Base-by-base conservation (phyloP, 768 basidiomycete species). In the Sistotremastrum niveocremeum region DNA sequence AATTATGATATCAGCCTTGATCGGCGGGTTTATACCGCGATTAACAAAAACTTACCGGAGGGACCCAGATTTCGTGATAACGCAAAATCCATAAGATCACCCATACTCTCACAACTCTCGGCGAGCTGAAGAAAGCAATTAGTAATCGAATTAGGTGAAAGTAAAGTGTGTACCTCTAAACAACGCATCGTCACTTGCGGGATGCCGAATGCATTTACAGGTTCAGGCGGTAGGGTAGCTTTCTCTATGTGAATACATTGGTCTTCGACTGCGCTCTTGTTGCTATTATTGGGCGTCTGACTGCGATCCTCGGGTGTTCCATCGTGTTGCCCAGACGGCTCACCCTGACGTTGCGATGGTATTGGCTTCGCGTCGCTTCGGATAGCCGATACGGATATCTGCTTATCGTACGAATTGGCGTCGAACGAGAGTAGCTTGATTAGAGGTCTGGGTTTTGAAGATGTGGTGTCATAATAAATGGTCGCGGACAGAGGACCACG, bases 111-210 rank as follows among this genome's bases (percentile, higher is more conserved):
- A 5, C 88, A 84, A 54, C 82, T 85, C 59, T 89, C 85, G 30
- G 85, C 85, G 44, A 89, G 69, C 79, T 83, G 53, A 11, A 51
- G 48, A 20, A 34, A 50, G 11, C 33, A 42, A 45, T 47, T 35
- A 55, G 47, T 38, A 47, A 33, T 20, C 38, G 35, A 34, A 20
- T 20, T 20, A n/a, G 20, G 35, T 30, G 38, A 41, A 37, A 28
- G 47, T 31, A 28, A 29, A 45, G 30, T 38, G 43, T 11, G 46
- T 47, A 82, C 81, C 72, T 89, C 86, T 34, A 89, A 65, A 71
- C 84, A 87, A 45, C 86, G 71, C 87, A 88, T 88, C 11, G 86
- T 86, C 3, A 84, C 84, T 57, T 88, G 84, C 5, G 86, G 84
- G 45, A 89, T 85, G 4, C 86, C 86, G 62, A 88, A 89, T 20